Percentiles rank a stretch among this genome's conserved stretches.
Conservation (phyloP, 805 yeast species). For the Diddensiella transvaalensis region DNA sequence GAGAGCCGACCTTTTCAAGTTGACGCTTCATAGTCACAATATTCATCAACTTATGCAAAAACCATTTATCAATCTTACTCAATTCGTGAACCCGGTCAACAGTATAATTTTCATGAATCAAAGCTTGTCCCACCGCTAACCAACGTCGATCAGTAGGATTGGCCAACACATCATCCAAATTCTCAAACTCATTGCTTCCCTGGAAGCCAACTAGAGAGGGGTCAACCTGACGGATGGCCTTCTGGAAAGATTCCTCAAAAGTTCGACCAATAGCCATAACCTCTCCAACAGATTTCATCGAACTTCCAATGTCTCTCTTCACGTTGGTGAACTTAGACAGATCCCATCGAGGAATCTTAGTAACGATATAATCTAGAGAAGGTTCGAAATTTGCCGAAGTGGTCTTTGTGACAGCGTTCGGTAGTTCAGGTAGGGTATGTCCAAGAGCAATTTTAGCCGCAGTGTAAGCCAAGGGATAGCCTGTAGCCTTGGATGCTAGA, state of each 20-base stretch:
- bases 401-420: conserved; percentile 93
- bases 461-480: conserved; percentile 96
- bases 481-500: conserved; percentile 96
- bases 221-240: conserved; percentile 94
- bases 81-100: conserved; percentile 91
- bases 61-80: conserved; percentile 94
- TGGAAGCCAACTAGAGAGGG: conserved; percentile 90
- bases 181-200: conserved; percentile 62
- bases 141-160: conserved; percentile 95
- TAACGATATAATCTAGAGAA: conserved; percentile 91
- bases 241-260: conserved; percentile 96
- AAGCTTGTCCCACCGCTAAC: conserved; percentile 97
- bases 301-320: conserved; percentile 86
- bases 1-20: conserved; percentile 59
- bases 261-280: conserved; percentile 99
- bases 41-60: conserved; percentile 86
- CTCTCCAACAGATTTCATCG: conserved; percentile 99
- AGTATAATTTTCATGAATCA: conserved; percentile 83
- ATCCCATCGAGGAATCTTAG: conserved; percentile 99
- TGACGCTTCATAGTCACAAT: conserved; percentile 85
- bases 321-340: conserved; percentile 92
- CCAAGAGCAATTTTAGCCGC: conserved; percentile 97
- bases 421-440: conserved; percentile 89
- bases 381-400: conserved; percentile 98
- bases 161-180: conserved; percentile 70